Conservation (phyloP, 257 asterid genomes). For the Sherardia arvensis region DNA sequence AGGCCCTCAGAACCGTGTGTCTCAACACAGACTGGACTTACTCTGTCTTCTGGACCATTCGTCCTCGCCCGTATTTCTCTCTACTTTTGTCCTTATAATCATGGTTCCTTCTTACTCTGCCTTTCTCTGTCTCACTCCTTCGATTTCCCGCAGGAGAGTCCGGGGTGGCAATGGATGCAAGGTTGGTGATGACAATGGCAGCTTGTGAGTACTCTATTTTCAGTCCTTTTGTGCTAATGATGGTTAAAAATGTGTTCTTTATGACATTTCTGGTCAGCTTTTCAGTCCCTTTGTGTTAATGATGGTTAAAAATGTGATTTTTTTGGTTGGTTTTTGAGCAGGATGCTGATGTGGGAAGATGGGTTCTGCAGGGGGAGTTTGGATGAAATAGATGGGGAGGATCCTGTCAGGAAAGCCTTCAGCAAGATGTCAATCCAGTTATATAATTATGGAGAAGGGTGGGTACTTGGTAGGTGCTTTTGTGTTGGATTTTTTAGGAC, state of each 20-base stretch:
- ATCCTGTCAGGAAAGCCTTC: constrained; percentile 90
- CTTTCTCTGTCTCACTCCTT: not conserved
- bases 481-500: constrained; percentile 29
- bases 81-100: constrained; percentile 6
- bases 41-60: constrained; percentile 99
- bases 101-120: not conserved
- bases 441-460: constrained; percentile 99
- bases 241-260: not conserved
- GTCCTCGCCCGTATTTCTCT: constrained; percentile 82
- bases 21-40: constrained; percentile 97
- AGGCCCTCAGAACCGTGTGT: constrained; percentile 91
- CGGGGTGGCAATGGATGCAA: constrained; percentile 98
- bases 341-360: constrained; percentile 99
- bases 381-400: constrained; percentile 88
- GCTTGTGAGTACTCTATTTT: constrained; percentile 58
- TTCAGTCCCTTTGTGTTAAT: not conserved
- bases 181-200: constrained; percentile 96
- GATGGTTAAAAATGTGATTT: not conserved
- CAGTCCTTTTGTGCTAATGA: not conserved
- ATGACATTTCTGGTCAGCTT: no score
- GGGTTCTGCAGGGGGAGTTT: constrained; percentile 90
- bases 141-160: constrained; percentile 58
- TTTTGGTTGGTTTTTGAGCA: constrained; percentile 22
- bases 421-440: constrained; percentile 99
- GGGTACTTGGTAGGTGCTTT: constrained; percentile 99